These are phyloP conservation scores for Neonothopanus nambi DNA, from an alignment of 1,284 basidiomycete species.

Conservation along the genomic window DNA sequence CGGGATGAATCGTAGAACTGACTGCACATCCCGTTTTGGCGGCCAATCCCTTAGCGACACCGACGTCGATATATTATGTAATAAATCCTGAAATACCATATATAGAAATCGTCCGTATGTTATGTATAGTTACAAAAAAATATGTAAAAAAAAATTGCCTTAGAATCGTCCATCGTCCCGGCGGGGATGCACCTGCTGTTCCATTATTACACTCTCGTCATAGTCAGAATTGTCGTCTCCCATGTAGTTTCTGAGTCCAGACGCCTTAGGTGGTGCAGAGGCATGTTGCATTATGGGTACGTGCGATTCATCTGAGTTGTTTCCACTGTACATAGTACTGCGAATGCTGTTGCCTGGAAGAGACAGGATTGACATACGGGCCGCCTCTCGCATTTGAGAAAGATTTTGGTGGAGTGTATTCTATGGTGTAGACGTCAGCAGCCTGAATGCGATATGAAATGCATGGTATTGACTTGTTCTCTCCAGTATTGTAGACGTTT, in stretches of 20 bases:
- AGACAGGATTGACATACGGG: conserved; percentile 62
- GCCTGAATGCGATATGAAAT: neutral
- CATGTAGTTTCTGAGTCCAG: conserved; percentile 55
- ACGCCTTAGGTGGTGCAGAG: conserved; percentile 41
- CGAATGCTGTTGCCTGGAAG: conserved; percentile 46
- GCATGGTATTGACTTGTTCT: conserved; percentile 60
- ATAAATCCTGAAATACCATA: neutral
- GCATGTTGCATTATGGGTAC: conserved; percentile 51
- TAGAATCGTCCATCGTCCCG: conserved; percentile 31
- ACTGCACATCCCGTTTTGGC: neutral
- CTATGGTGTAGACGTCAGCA: conserved; percentile 32
- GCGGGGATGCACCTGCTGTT: conserved; percentile 22
- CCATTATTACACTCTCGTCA: conserved; percentile 47
- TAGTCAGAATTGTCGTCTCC: conserved; percentile 48
- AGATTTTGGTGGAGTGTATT: conserved; percentile 79
- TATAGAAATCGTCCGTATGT: neutral
- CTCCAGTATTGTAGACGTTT: conserved; percentile 86
- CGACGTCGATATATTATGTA: neutral
- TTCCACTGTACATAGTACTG: conserved; percentile 48
- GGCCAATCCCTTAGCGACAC: neutral
- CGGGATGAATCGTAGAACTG: neutral
- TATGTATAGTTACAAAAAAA: neutral
- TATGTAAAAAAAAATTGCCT: neutral
- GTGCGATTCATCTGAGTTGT: conserved; percentile 55
- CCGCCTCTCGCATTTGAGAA: conserved; percentile 72